phyloP scores from a whole-genome alignment of 352 stramenopile genomes.

The Pythium utonaiense region DNA sequence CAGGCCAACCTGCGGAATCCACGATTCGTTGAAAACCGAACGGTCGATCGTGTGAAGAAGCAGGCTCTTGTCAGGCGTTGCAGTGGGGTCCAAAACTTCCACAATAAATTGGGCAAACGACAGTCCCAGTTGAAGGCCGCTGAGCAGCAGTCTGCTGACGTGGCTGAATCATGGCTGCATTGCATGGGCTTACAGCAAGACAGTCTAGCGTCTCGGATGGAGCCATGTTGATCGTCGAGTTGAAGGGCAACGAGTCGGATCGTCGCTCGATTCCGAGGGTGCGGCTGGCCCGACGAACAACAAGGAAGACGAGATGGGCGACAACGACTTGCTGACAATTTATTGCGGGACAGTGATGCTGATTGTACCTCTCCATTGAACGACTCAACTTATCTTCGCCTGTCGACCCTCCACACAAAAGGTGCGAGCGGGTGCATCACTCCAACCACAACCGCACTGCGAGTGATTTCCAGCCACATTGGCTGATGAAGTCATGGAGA shows the following conservation, averaged over 20 bases:
- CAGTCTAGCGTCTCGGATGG: neutral
- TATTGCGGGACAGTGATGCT: neutral
- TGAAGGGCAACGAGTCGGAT: conserved; percentile 3
- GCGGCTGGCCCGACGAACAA: neutral
- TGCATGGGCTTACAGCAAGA: too few species aligned
- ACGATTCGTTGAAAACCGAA: too few species aligned
- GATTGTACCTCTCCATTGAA: neutral
- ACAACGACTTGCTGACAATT: neutral
- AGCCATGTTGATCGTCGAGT: neutral
- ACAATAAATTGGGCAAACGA: neutral
- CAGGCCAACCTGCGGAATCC: too few species aligned
- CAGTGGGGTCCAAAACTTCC: neutral
- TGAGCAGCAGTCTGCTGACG: neutral
- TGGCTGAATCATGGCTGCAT: neutral
- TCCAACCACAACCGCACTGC: too few species aligned
- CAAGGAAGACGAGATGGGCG: neutral
- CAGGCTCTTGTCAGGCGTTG: neutral
- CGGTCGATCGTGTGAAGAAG: too few species aligned
- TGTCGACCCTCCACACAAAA: neutral
- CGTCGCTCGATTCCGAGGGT: neutral
- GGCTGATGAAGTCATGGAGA: conserved; percentile 8
- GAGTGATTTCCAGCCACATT: too few species aligned
- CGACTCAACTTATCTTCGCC: too few species aligned
- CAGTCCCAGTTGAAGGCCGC: too few species aligned
- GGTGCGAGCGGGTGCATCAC: neutral